phyloP scores from a whole-genome alignment of 2,329 filamentous ascomycete genomes.

The Nemania sp. region DNA sequence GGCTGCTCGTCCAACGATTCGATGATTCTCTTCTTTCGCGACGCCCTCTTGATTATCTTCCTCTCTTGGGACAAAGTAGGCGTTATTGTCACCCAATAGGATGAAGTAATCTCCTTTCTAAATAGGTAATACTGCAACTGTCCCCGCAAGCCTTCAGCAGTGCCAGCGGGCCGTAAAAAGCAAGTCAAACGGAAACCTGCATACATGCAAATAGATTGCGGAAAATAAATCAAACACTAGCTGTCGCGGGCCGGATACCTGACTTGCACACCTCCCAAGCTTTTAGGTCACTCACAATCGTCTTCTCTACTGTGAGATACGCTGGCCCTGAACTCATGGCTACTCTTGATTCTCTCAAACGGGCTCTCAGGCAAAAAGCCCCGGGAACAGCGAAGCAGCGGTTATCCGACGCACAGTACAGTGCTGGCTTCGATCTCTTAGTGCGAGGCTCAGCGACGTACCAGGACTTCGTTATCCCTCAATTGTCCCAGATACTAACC shows the following conservation, averaged over 20 bases:
- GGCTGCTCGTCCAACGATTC: too few species aligned
- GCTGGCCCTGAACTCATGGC: constrained; percentile 10
- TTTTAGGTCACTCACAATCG: neutral
- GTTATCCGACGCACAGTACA: constrained; percentile 63
- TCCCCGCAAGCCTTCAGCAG: too few species aligned
- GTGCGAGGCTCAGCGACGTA: constrained; percentile 56
- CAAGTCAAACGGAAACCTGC: too few species aligned
- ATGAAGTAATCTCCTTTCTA: neutral
- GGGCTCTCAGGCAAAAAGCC: constrained; percentile 41
- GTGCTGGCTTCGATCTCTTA: constrained; percentile 60
- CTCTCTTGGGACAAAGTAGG: neutral
- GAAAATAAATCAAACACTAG: too few species aligned
- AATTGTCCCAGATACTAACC: constrained; percentile 58
- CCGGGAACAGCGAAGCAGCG: constrained; percentile 45
- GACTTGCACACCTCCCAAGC: too few species aligned
- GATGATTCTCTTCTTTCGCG: neutral
- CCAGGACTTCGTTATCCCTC: constrained; percentile 64
- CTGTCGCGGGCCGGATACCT: too few species aligned
- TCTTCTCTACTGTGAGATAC: neutral
- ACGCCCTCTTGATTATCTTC: neutral
- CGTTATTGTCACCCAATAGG: neutral
- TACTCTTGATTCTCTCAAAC: constrained; percentile 23
- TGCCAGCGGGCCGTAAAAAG: too few species aligned
- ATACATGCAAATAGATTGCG: too few species aligned
- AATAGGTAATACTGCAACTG: neutral